These are phyloP conservation scores for Salinomyces thailandicus DNA, from an alignment of 2,329 filamentous ascomycete species.

Conservation along the genomic window DNA sequence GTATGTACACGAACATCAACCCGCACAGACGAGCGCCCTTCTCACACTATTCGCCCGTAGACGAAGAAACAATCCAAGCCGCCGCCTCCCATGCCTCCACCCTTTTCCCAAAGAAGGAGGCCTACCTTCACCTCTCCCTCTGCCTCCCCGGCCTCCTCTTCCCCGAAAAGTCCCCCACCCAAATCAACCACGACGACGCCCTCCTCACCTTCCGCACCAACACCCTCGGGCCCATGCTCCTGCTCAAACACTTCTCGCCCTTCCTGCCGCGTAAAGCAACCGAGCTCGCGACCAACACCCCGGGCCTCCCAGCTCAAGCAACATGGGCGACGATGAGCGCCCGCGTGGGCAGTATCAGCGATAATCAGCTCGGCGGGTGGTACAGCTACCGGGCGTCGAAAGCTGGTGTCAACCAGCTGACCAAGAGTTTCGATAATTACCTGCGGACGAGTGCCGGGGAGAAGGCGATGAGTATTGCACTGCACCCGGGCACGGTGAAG, in stretches of 20 bases:
- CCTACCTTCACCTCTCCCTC: conserved; percentile 59
- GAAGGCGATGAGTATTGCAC: conserved; percentile 55
- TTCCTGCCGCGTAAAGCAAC: conserved; percentile 55
- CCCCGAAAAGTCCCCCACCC: conserved; percentile 59
- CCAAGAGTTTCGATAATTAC: conserved; percentile 61
- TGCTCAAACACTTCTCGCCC: conserved; percentile 63
- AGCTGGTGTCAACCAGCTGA: conserved; percentile 59
- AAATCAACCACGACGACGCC: conserved; percentile 52
- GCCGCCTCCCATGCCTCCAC: conserved; percentile 39
- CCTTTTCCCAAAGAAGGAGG: conserved; percentile 26
- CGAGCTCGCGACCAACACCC: conserved; percentile 21
- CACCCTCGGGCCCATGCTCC: conserved; percentile 60
- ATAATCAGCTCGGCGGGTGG: conserved; percentile 69
- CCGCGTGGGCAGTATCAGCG: conserved; percentile 61
- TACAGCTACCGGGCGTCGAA: conserved; percentile 72
- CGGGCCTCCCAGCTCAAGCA: conserved; percentile 39
- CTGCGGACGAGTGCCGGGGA: conserved; percentile 47
- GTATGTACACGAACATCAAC: conserved; percentile 27
- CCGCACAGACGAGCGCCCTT: not conserved
- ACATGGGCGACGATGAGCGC: conserved; percentile 68
- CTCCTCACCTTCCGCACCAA: conserved; percentile 65
- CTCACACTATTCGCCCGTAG: conserved; percentile 24
- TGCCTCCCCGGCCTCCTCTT: conserved; percentile 61
- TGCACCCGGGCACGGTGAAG: conserved; percentile 74
- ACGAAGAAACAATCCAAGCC: conserved; percentile 51